A percentile compares a stretch with the other conserved stretches of the same genome.
phyloP scores from a whole-genome alignment of 1,284 basidiomycete species.

The Boletus sp. region DNA sequence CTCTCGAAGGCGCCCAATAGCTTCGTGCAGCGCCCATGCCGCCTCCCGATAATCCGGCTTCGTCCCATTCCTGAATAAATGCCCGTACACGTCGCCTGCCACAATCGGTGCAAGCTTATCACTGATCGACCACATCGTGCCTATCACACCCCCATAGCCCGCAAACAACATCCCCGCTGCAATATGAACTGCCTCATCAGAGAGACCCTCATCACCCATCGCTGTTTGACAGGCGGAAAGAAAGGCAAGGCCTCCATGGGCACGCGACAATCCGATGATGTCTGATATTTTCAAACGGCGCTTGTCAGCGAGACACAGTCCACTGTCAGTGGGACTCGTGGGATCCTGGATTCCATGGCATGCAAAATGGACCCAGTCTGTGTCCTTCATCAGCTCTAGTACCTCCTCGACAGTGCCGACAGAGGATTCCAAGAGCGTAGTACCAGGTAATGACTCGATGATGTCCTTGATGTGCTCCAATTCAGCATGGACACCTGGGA shows the following conservation, averaged over 20 bases:
- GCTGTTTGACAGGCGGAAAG: neutral
- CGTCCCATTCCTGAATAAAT: neutral
- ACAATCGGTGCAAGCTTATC: neutral
- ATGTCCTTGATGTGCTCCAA: conserved; percentile 9
- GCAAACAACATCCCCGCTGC: neutral
- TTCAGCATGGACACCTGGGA: neutral
- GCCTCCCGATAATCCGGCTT: neutral
- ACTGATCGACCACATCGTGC: neutral
- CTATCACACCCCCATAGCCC: neutral
- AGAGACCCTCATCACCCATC: neutral
- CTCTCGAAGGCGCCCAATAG: too few species aligned
- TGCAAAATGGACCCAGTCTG: conserved; percentile 12
- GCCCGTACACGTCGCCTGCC: neutral
- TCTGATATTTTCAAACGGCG: too few species aligned
- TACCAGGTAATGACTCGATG: neutral
- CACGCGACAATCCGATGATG: too few species aligned
- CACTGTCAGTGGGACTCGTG: too few species aligned
- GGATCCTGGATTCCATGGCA: too few species aligned
- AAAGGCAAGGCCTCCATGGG: neutral
- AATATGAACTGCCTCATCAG: neutral
- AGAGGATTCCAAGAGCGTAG: conserved; percentile 5
- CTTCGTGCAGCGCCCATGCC: neutral
- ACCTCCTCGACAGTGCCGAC: conserved; percentile 17
- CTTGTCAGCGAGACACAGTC: too few species aligned
- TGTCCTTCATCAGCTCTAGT: conserved; percentile 9